Evolutionary conservation across 2,329 filamentous ascomycete genomes (phyloP), one percentile per base, ranked within the genome.

Genomic region (Aspergillus sp.): DNA sequence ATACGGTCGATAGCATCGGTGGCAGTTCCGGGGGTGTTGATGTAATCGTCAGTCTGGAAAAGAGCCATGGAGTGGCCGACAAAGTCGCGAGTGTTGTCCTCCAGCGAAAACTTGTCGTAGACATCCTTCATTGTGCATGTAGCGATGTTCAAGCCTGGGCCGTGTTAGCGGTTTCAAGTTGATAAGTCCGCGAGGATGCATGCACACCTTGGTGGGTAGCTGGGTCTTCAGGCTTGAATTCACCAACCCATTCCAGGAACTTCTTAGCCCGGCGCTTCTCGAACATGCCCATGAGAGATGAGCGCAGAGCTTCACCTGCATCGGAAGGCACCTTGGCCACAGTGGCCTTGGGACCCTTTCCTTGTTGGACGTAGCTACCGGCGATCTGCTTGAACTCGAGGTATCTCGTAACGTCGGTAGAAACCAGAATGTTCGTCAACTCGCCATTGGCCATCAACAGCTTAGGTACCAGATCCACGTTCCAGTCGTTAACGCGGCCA

Each of bases 391-490:
- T 92, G 83, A 96, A 96, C 77, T 96, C 90, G 71, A 96, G 88
- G 77, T 93, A 93, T 78, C 89, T 83, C 70, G 89, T 92, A 66
- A 92, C 89, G 68, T 97, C 92, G 78, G 93, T 98, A 51, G 93
- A 96, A 63, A 97, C 92, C 73, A 99, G 87, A 72, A 99, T 97
- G 80, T 98, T 98, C 75, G 93, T 98, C 74, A 99, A 83, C 81
- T 99, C 93, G 77, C 95, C 95, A 63, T 96, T 96, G 60, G 93
- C 92, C 93, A 99, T 98, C 77, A 99, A 86, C 71, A 99, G 88
- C 84, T 99, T 99, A 67, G 95, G 93, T 49, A 99, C 93, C 61
- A 99, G 85, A 75, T 99, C 96, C 78, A 99, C 96, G 83, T 97
- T 98, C 95, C 95, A 99, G 84, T 98, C 93, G 80, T 97, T 97